phyloP scores from a whole-genome alignment of 2,329 filamentous ascomycete genomes.

The Emmonsiellopsis sp. region DNA sequence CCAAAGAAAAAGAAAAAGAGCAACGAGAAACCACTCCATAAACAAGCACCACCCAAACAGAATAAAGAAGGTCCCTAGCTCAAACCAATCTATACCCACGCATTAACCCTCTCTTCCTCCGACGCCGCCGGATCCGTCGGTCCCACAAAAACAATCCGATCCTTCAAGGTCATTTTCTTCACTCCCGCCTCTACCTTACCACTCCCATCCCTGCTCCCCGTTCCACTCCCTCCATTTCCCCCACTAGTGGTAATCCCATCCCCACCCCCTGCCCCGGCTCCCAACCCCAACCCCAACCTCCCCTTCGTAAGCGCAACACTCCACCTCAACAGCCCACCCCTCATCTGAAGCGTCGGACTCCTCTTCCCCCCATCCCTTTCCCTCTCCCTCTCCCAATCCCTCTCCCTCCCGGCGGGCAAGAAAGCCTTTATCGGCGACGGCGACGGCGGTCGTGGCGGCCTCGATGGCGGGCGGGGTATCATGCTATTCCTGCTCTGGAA shows the following conservation, averaged over 20 bases:
- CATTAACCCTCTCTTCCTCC: background rate
- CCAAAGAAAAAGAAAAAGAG: too few relatives aligned
- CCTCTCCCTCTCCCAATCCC: background rate
- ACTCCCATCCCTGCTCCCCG: too few relatives aligned
- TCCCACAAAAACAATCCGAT: background rate
- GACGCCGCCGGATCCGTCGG: background rate
- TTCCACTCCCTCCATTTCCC: too few relatives aligned
- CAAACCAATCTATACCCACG: background rate
- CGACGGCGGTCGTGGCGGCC: background rate
- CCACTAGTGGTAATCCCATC: too few relatives aligned
- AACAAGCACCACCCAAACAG: background rate
- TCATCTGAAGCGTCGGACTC: background rate
- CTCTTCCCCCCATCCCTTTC: background rate
- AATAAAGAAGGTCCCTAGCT: too few relatives aligned
- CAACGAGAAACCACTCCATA: slow-evolving; percentile 30
- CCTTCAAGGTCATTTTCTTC: background rate
- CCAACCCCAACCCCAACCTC: background rate
- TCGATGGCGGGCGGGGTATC: background rate
- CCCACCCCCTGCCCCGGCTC: too few relatives aligned
- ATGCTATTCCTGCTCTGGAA: background rate
- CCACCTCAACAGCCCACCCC: background rate
- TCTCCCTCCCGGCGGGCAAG: slow-evolving; percentile 16
- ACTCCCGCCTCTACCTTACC: background rate
- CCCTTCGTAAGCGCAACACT: background rate
- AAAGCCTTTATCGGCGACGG: background rate